Base-by-base conservation (phyloP, 768 basidiomycete genomes). In the Termitomyces sp. region DNA sequence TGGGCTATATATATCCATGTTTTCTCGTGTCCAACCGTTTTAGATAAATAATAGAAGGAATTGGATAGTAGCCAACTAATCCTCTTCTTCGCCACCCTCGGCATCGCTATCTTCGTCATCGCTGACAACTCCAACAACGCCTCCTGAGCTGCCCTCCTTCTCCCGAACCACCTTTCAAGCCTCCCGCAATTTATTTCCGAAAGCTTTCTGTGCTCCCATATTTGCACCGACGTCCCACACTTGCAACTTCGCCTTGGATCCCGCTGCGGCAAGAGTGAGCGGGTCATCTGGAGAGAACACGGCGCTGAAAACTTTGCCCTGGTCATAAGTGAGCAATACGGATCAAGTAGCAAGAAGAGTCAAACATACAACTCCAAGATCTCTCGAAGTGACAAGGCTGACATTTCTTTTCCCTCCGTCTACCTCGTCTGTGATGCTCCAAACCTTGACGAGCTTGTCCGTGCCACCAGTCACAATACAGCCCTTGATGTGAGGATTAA, bases 271-370 rank as follows among this genome's bases (percentile, higher is more conserved):
- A 47, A 99, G 72, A 8, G 92, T 97, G 51, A 98, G 84, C 1
- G 95, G 90, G 66, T 95, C 91, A 69, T 98, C 96, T 0, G 97
- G 96, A 6, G 95, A 98, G 78, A 89, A 98, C 0, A 82, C 79
- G 0, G 88, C 80, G 6, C 95, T 91, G 75, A 99, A 99, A 7
- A 98, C 93, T 79, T 96, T 96, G 73, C 97, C 97, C 95, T 97
- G 62, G 14, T n/a, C 16, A 16, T 16, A 3, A 49, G 42, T 62
- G 12, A 57, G 55, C 14, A 7, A 18, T 27, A 47, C 7, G 13
- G 18, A 33, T 42, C n/a, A 57, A 33, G 9, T 2, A 50, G 22
- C 1, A 55, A 34, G 3, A 48, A 52, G 43, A 13, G 22, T 30
- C 33, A 43, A 56, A 80, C 85, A 26, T 74, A 97, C 95, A 48